A percentile compares a stretch with the other conserved stretches of the same genome.
Conservation (phyloP, 345 rosid genomes). For the Eucalyptus leucophloia region DNA sequence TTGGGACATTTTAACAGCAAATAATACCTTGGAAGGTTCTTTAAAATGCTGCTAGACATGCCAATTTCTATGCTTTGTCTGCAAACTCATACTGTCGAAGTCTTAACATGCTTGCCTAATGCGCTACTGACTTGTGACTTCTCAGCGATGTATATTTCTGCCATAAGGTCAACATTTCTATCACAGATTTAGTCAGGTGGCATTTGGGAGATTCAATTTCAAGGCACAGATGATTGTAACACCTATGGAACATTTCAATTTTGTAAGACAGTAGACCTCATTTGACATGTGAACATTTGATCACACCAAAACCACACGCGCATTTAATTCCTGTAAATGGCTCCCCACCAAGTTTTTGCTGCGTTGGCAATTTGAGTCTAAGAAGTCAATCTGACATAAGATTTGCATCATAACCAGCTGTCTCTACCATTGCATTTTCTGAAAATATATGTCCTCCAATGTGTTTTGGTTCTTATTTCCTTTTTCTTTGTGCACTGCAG, state of each 20-base stretch:
- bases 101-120: background rate
- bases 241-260: background rate
- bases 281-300: background rate
- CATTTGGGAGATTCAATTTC: background rate
- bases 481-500: constrained; percentile 16
- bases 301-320: background rate
- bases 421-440: background rate
- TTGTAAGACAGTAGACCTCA: background rate
- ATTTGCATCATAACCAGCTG: background rate
- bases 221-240: background rate
- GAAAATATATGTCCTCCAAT: background rate
- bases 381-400: background rate
- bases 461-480: background rate
- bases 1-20: background rate
- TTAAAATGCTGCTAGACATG: background rate
- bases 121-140: background rate
- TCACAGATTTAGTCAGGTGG: background rate
- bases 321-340: background rate
- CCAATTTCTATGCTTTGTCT: background rate
- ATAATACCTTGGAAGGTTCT: background rate
- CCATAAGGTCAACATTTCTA: background rate
- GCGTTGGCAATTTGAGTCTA: background rate
- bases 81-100: background rate
- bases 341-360: background rate
- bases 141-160: background rate